A percentile compares a stretch with the other conserved stretches of the same genome.
phyloP scores from a whole-genome alignment of 2,329 filamentous ascomycete genomes.

The Colletotrichum lentis region DNA sequence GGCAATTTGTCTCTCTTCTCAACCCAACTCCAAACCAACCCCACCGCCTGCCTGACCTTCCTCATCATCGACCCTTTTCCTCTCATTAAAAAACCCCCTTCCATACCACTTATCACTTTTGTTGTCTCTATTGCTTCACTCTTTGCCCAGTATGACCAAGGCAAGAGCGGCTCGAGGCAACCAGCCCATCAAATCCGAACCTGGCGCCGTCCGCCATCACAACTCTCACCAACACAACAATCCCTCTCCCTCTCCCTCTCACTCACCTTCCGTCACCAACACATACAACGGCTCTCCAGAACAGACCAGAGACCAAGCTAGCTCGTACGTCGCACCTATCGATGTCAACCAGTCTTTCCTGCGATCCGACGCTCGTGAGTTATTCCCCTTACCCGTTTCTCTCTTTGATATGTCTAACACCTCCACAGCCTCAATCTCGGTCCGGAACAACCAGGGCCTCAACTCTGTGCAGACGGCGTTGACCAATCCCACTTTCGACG shows the following conservation, averaged over 20 bases:
- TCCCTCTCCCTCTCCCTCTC: constrained; percentile 10
- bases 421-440: constrained; percentile 48
- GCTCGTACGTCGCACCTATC: neutral
- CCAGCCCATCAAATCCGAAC: constrained; percentile 30
- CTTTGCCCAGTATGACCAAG: constrained; percentile 27
- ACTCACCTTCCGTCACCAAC: constrained; percentile 19
- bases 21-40: neutral
- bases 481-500: constrained; percentile 37
- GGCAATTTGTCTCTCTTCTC: neutral
- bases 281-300: constrained; percentile 22
- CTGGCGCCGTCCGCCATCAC: neutral
- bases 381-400: neutral
- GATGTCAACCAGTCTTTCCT: constrained; percentile 37
- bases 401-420: neutral
- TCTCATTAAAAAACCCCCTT: neutral
- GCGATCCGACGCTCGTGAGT: constrained; percentile 53
- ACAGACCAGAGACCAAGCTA: constrained; percentile 4
- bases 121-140: constrained; percentile 5
- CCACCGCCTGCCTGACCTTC: no score
- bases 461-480: constrained; percentile 19
- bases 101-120: neutral
- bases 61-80: neutral
- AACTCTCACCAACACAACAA: neutral
- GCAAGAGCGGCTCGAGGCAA: constrained; percentile 17
- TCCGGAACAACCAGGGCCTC: constrained; percentile 9